Percentiles rank a stretch among this genome's conserved stretches.
phyloP scores from a whole-genome alignment of 2,329 filamentous ascomycete species.

The Monosporascus sp. region DNA sequence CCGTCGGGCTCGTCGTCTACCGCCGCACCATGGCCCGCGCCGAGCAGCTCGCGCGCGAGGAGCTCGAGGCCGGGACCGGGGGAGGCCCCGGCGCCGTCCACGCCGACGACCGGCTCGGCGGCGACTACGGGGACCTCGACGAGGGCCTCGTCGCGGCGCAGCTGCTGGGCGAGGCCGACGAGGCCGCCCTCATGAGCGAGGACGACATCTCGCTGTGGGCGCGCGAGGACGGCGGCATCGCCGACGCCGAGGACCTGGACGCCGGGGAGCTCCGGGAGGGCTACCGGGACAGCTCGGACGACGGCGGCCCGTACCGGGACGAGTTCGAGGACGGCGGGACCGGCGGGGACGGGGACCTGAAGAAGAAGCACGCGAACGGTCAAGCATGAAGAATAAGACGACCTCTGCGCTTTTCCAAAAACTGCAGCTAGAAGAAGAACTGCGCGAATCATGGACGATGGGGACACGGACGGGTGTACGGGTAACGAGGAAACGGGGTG shows the following conservation, averaged over 20 bases:
- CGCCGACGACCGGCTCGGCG: conserved; percentile 19
- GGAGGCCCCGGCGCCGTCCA: conserved; percentile 27
- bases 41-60: conserved; percentile 49
- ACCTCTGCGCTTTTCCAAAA: too few relatives aligned
- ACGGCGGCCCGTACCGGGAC: background rate
- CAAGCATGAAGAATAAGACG: too few relatives aligned
- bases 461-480: background rate
- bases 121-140: conserved; percentile 40
- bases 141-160: conserved; percentile 32
- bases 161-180: conserved; percentile 41
- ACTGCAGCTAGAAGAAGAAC: too few relatives aligned
- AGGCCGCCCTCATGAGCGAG: conserved; percentile 51
- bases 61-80: conserved; percentile 37
- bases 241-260: conserved; percentile 20
- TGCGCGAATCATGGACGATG: background rate
- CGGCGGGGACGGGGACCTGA: background rate
- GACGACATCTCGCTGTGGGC: conserved; percentile 58
- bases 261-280: conserved; percentile 20
- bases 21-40: conserved; percentile 60
- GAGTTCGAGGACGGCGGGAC: background rate
- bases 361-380: background rate
- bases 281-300: conserved; percentile 12
- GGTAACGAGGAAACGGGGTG: background rate
- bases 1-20: conserved; percentile 83
- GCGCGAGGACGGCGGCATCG: conserved; percentile 32